Evolutionary conservation across 805 yeast species (phyloP).

Genomic region (Candida awuae): DNA sequence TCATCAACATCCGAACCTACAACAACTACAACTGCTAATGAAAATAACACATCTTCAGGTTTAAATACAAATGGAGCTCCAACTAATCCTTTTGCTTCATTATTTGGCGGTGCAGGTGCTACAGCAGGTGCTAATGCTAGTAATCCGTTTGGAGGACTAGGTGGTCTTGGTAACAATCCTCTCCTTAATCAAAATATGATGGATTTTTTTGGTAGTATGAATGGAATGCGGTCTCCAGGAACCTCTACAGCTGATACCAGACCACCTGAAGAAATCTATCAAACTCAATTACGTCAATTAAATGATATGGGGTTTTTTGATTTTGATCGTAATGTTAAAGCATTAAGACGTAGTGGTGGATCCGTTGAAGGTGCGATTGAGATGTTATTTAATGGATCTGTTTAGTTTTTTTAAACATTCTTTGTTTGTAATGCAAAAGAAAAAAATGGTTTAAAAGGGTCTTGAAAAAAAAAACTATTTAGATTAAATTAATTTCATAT

Average conservation of each 20-base stretch:
- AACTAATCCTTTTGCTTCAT: slow-evolving; percentile 39
- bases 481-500: no score
- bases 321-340: slow-evolving; percentile 85
- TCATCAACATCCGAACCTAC: slow-evolving; percentile 15
- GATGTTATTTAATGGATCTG: slow-evolving; percentile 60
- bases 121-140: slow-evolving; percentile 16
- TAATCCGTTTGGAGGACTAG: slow-evolving; percentile 13
- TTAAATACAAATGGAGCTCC: slow-evolving; percentile 28
- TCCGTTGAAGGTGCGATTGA: slow-evolving; percentile 96
- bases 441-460: background rate
- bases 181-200: slow-evolving; percentile 42
- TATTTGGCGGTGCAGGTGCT: slow-evolving; percentile 22
- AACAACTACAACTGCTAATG: slow-evolving; percentile 14
- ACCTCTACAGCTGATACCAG: slow-evolving; percentile 64
- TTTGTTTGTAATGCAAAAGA: background rate
- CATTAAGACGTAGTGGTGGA: slow-evolving; percentile 92
- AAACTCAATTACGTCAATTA: slow-evolving; percentile 60
- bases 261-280: slow-evolving; percentile 77
- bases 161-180: slow-evolving; percentile 29
- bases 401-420: slow-evolving; percentile 21
- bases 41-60: slow-evolving; percentile 14
- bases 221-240: slow-evolving; percentile 31
- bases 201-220: slow-evolving; percentile 47
- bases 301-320: slow-evolving; percentile 86
- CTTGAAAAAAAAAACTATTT: no score